phyloP scores from a whole-genome alignment of 306 rosid genomes.

The Glycine latifolia region DNA sequence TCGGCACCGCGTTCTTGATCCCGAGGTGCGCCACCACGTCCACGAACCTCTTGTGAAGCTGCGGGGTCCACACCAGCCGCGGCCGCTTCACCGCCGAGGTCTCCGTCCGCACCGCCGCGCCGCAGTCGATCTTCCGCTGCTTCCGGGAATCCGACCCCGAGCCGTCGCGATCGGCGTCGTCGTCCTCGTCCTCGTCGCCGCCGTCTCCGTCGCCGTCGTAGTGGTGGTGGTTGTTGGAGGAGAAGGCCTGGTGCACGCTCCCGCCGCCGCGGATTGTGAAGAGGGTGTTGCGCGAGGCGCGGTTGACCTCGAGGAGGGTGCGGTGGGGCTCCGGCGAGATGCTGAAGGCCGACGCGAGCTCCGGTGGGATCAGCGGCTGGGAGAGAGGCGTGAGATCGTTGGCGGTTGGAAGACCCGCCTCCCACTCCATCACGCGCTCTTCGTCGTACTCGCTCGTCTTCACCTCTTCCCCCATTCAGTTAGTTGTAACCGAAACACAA shows the following conservation, averaged over 20 bases:
- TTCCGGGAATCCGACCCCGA: conserved; percentile 68
- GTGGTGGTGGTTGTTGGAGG: conserved; percentile 49
- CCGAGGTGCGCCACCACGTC: conserved; percentile 93
- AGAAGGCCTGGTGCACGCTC: conserved; percentile 52
- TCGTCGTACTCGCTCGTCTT: conserved; percentile 63
- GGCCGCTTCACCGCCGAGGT: conserved; percentile 63
- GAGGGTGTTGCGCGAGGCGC: conserved; percentile 77
- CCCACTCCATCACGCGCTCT: conserved; percentile 81
- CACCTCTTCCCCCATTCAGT: conserved; percentile 77
- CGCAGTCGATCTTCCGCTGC: conserved; percentile 62
- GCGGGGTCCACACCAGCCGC: conserved; percentile 92
- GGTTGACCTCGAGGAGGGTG: conserved; percentile 70
- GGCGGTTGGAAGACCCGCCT: conserved; percentile 68
- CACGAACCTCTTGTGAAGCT: conserved; percentile 89
- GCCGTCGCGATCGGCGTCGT: conserved; percentile 56
- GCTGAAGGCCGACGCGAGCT: conserved; percentile 86
- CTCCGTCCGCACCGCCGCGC: conserved; percentile 56
- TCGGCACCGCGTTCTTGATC: conserved; percentile 90
- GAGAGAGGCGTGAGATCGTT: conserved; percentile 79
- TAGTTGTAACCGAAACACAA: neutral
- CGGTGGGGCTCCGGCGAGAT: conserved; percentile 77
- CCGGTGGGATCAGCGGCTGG: conserved; percentile 73
- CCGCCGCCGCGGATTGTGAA: conserved; percentile 61
- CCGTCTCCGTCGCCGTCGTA: neutral
- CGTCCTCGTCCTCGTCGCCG: conserved; percentile 51